Percentiles rank a stretch among this genome's conserved stretches.
Conservation (phyloP, 495 filamentous ascomycete genomes). For the Penicillium parvum region DNA sequence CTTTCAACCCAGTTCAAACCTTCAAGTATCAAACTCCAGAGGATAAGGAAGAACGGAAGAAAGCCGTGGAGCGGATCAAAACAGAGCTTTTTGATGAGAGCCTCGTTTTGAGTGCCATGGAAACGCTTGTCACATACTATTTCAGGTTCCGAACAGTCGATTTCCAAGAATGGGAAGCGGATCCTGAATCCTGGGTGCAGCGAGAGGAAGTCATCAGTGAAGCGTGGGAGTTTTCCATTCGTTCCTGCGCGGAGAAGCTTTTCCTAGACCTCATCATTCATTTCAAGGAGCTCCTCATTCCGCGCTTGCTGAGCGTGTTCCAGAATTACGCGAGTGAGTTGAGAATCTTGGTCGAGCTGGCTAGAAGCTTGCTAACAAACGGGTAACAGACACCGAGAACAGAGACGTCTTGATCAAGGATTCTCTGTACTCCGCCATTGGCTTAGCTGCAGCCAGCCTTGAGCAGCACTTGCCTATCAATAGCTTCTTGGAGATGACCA, state of each 20-base stretch:
- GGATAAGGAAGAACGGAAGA: conserved; percentile 64
- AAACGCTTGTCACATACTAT: conserved; percentile 77
- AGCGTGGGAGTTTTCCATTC: conserved; percentile 81
- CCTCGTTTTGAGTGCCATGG: conserved; percentile 73
- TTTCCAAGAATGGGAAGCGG: conserved; percentile 84
- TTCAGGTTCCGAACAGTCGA: conserved; percentile 84
- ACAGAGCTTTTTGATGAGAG: conserved; percentile 66
- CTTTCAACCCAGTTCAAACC: conserved; percentile 70
- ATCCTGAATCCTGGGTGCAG: conserved; percentile 89
- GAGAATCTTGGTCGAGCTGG: background rate
- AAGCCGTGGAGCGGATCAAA: conserved; percentile 61
- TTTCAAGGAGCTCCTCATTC: conserved; percentile 71
- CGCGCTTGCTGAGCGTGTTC: conserved; percentile 76
- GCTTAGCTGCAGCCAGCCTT: conserved; percentile 74
- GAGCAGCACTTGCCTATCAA: conserved; percentile 74
- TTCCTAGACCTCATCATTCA: conserved; percentile 88
- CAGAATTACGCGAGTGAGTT: conserved; percentile 60
- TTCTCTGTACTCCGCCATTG: conserved; percentile 88
- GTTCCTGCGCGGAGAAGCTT: conserved; percentile 87
- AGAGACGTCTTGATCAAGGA: conserved; percentile 80
- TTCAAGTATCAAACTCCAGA: conserved; percentile 74
- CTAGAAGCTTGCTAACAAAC: background rate
- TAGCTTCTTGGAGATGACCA: conserved; percentile 63
- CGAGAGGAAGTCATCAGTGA: conserved; percentile 74
- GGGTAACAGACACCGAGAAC: conserved; percentile 44